phyloP scores from a whole-genome alignment of 2,329 filamentous ascomycete species.

The Fusarium buxicola region DNA sequence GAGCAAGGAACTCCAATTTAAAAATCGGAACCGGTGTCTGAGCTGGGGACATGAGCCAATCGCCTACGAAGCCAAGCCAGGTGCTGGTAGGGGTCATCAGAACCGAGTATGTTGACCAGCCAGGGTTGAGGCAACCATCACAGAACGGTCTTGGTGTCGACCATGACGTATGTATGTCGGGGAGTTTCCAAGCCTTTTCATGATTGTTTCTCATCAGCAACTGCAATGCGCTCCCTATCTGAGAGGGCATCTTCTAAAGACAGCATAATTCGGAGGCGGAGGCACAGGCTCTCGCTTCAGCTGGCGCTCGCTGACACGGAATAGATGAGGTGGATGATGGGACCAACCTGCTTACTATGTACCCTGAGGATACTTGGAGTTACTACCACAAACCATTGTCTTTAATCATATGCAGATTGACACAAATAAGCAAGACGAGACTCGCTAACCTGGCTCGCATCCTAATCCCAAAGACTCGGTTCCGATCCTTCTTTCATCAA shows the following conservation, averaged over 20 bases:
- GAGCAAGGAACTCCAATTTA: constrained; percentile 5
- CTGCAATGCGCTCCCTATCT: not conserved
- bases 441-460: not conserved
- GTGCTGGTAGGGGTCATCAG: constrained; percentile 27
- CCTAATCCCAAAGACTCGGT: constrained; percentile 21
- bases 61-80: not conserved
- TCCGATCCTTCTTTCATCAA: constrained; percentile 17
- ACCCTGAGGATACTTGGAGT: too few species aligned
- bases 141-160: not conserved
- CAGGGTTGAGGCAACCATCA: not conserved
- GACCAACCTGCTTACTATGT: too few species aligned
- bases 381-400: too few species aligned
- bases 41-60: not conserved
- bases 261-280: not conserved
- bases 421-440: too few species aligned
- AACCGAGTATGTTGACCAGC: constrained; percentile 26
- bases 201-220: not conserved
- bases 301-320: too few species aligned
- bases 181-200: not conserved
- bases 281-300: too few species aligned
- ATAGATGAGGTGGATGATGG: too few species aligned
- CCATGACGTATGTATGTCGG: constrained; percentile 14
- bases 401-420: too few species aligned
- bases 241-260: not conserved
- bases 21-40: constrained; percentile 1